Evolutionary conservation across 352 stramenopile genomes (phyloP).

Genomic region (Globisporangium yorkense): DNA sequence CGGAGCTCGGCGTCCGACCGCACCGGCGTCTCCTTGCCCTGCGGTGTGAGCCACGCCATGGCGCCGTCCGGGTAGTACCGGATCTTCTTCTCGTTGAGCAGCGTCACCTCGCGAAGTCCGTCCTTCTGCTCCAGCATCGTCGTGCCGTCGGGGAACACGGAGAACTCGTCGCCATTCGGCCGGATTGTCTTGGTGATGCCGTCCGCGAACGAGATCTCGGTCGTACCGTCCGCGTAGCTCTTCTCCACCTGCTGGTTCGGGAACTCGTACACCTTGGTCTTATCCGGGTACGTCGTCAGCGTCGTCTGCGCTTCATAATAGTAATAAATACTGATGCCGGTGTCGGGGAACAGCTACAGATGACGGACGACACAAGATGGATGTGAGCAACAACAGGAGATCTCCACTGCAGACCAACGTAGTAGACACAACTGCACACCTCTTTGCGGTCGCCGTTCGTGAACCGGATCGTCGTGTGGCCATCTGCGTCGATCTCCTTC

Average conservation of each 20-base stretch:
- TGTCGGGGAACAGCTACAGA: constrained; percentile 53
- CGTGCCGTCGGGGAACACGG: constrained; percentile 75
- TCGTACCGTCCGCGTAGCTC: constrained; percentile 88
- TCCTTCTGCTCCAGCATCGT: constrained; percentile 73
- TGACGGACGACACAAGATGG: not conserved
- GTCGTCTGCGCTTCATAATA: constrained; percentile 92
- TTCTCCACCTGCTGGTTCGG: constrained; percentile 93
- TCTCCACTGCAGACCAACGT: no score
- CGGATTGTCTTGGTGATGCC: constrained; percentile 89
- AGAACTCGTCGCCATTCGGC: constrained; percentile 72
- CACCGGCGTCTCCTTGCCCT: constrained; percentile 49
- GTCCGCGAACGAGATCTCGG: constrained; percentile 94
- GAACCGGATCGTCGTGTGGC: constrained; percentile 88
- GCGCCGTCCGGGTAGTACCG: constrained; percentile 71
- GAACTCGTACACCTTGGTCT: constrained; percentile 96
- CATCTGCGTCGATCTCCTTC: constrained; percentile 90
- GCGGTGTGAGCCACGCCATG: constrained; percentile 44
- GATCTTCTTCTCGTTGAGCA: constrained; percentile 65
- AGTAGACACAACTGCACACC: constrained; percentile 16
- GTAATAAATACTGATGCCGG: constrained; percentile 91
- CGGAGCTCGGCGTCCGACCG: constrained; percentile 60
- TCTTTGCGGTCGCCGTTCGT: constrained; percentile 96
- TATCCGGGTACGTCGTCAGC: constrained; percentile 92
- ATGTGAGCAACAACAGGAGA: no score
- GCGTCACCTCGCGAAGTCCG: constrained; percentile 70